Evolutionary conservation across 108 stramenopile genomes (phyloP).

Genomic region (Discostella stelligeroides): DNA sequence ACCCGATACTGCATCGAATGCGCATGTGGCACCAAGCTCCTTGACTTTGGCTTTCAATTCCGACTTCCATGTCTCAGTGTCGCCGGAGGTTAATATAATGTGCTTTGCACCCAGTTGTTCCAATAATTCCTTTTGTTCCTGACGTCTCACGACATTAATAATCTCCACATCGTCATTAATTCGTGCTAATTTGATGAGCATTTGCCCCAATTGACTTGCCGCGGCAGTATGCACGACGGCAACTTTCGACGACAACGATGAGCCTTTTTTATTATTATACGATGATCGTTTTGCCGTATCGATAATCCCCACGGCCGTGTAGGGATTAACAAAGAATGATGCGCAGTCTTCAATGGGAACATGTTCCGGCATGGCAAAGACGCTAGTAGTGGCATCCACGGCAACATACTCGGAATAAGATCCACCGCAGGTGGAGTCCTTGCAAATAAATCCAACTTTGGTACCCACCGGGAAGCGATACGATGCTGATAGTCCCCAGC

Average conservation of each 20-base stretch:
- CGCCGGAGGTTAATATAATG: conserved; percentile 24
- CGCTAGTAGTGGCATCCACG: conserved; percentile 21
- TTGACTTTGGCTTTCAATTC: conserved; percentile 49
- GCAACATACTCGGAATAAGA: conserved; percentile 60
- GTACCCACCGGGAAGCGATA: conserved; percentile 36
- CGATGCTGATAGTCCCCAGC: conserved; percentile 43
- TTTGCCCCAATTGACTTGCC: conserved; percentile 58
- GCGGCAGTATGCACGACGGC: conserved; percentile 67
- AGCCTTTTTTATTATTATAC: too few relatives aligned
- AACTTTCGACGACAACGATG: conserved; percentile 20
- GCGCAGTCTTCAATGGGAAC: conserved; percentile 59
- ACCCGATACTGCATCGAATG: conserved; percentile 69
- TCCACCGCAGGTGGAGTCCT: conserved; percentile 28
- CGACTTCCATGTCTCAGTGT: conserved; percentile 44
- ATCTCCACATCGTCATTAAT: conserved; percentile 40
- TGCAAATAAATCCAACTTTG: conserved; percentile 44
- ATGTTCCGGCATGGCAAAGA: conserved; percentile 54
- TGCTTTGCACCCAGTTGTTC: conserved; percentile 51
- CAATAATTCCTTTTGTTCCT: conserved; percentile 56
- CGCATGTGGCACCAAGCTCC: conserved; percentile 53
- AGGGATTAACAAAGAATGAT: conserved; percentile 62
- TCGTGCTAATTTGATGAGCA: conserved; percentile 50
- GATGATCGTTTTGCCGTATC: conserved; percentile 48
- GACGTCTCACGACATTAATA: conserved; percentile 61
- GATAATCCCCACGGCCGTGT: conserved; percentile 59